Base-by-base conservation (phyloP, 176 grass and related monocot species). In the Aegilops umbellulata region DNA sequence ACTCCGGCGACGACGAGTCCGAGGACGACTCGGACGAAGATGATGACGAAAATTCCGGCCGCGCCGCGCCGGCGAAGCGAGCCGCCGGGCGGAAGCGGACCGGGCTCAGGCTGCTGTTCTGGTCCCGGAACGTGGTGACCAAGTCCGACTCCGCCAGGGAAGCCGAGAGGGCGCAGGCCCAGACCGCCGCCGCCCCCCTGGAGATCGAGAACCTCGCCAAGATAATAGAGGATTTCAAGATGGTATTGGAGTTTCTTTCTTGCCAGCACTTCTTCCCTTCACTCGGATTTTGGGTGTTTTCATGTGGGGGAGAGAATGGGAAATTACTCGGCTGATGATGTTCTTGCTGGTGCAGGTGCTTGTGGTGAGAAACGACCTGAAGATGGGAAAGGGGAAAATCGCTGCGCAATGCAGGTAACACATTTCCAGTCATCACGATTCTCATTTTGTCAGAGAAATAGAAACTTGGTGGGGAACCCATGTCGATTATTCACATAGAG, bases 321-420 rank as follows among this genome's bases (percentile, higher is more conserved):
- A 75, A 36, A 15, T 42, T 5, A 25, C 42, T 79, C 2, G 22
- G 60, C 15, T 61, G n/a, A 0, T 42, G 29, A 3, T n/a, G 6
- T 14, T 79, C 24, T 81, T 86, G 32, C 8, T 72, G 68, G 10
- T 82, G 65, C 71, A 98, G 93, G 93, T 98, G 63, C 80, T 99
- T 27, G 94, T 99, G 25, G 97, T 96, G 38, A 96, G 97, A 35
- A 99, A 99, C 84, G 97, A 99, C 77, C 87, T 99, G 44, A 99
- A 96, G 85, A 99, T 99, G 97, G 97, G 97, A 5, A 99, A 99
- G 89, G 97, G 97, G 23, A 99, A 99, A 80, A 99, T 99, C 51
- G 97, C 90, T 0, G 97, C 97, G 10, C 97, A 99, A 80, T 99
- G 97, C 94, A 98, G 97, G 97, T 98, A 82, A 23, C 8, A 22